Percentiles rank a stretch among this genome's conserved stretches.
phyloP scores from a whole-genome alignment of 2,329 filamentous ascomycete genomes.

The Neurospora sp. region DNA sequence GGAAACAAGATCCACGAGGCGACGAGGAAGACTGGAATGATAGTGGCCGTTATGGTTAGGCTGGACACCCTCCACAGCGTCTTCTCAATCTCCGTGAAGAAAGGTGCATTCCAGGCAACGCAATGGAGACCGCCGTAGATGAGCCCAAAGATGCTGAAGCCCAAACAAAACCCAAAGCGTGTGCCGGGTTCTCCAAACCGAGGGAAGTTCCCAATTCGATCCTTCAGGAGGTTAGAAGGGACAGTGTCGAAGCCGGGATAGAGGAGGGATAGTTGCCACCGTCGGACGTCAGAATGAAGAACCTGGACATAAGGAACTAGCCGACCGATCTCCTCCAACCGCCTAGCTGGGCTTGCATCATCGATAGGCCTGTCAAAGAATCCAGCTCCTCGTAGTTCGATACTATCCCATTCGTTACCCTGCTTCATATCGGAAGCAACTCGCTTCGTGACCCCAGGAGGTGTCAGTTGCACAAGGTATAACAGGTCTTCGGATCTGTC shows the following conservation, averaged over 20 bases:
- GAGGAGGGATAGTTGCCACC: not conserved
- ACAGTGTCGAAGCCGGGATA: not conserved
- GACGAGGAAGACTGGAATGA: not conserved
- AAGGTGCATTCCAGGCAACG: constrained; percentile 1
- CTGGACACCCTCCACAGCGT: constrained; percentile 2
- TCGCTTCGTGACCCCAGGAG: not conserved
- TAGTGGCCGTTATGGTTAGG: not conserved
- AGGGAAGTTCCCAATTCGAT: constrained; percentile 1
- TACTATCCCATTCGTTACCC: not conserved
- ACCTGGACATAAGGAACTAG: not conserved
- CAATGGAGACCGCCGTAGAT: constrained; percentile 3
- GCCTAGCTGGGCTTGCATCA: not conserved
- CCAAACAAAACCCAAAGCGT: not conserved
- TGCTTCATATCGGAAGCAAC: not conserved
- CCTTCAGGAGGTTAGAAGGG: not conserved
- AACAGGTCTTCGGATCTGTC: not conserved
- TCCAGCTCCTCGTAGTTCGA: not conserved
- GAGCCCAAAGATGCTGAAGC: not conserved
- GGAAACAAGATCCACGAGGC: not conserved
- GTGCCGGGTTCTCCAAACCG: not conserved
- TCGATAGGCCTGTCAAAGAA: not conserved
- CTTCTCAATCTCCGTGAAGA: not conserved
- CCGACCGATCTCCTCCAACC: not conserved
- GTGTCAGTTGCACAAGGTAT: not conserved
- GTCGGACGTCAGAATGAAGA: not conserved